Evolutionary conservation across 2,329 filamentous ascomycete species (phyloP).

Genomic region (Phyllosticta capitalensis): DNA sequence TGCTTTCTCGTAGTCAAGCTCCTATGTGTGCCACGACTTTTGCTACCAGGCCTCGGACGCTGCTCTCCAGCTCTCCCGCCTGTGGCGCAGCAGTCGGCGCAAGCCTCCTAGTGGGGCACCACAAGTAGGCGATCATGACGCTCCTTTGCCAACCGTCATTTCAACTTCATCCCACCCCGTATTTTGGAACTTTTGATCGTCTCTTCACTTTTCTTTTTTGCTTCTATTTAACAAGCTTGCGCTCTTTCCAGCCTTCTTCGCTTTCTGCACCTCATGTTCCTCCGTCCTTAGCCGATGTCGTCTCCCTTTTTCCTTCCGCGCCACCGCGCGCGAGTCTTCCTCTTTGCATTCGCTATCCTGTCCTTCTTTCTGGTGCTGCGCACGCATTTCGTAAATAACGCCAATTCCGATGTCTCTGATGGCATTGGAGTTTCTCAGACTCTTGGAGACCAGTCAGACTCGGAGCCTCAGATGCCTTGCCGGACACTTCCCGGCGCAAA

Average conservation of each 20-base stretch:
- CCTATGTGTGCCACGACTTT: no score
- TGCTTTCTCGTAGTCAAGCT: no score
- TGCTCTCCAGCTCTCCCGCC: neutral
- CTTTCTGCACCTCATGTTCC: neutral
- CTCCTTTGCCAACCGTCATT: neutral
- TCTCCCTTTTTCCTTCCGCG: conserved; percentile 14
- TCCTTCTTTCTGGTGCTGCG: neutral
- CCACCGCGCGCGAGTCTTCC: conserved; percentile 13
- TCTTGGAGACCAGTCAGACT: neutral
- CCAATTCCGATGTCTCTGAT: neutral
- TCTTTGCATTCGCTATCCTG: neutral
- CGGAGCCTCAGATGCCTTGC: conserved; percentile 18
- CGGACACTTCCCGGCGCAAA: conserved; percentile 29
- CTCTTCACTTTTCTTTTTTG: neutral
- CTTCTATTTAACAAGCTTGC: neutral
- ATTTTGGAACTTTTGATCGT: neutral
- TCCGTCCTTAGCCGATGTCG: neutral
- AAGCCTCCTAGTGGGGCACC: neutral
- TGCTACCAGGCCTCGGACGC: no score
- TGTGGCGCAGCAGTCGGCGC: neutral
- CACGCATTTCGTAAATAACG: neutral
- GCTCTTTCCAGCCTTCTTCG: neutral
- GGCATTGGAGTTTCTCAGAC: neutral
- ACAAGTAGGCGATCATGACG: neutral
- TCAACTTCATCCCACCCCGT: neutral